phyloP scores from a whole-genome alignment of 2,329 filamentous ascomycete species.

The Byssothecium circinans region DNA sequence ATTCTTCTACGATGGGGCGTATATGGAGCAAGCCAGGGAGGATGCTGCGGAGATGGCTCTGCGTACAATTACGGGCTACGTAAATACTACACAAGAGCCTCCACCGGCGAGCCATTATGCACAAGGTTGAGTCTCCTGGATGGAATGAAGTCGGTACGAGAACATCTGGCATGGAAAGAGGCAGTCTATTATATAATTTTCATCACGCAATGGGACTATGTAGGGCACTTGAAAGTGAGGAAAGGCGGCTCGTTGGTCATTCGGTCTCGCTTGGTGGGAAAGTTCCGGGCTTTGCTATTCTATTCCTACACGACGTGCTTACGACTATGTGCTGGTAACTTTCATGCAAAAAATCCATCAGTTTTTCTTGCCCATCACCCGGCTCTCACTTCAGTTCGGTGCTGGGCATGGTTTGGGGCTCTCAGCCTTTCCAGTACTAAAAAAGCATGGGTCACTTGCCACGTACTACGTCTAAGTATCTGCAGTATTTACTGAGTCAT shows the following conservation, averaged over 20 bases:
- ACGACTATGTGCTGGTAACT: background rate
- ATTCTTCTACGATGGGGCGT: slow-evolving; percentile 43
- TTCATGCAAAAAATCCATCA: too few relatives aligned
- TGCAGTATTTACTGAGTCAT: background rate
- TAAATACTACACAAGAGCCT: slow-evolving; percentile 19
- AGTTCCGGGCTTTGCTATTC: background rate
- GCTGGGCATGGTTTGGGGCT: too few relatives aligned
- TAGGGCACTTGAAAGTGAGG: background rate
- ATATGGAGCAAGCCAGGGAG: slow-evolving; percentile 38
- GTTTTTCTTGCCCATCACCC: too few relatives aligned
- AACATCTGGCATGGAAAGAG: background rate
- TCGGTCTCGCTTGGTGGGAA: background rate
- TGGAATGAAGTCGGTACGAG: slow-evolving; percentile 10
- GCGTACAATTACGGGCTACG: slow-evolving; percentile 23
- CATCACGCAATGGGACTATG: background rate
- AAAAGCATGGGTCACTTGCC: too few relatives aligned
- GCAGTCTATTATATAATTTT: background rate
- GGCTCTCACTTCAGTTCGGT: too few relatives aligned
- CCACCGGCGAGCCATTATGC: slow-evolving; percentile 29
- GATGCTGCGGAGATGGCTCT: slow-evolving; percentile 41
- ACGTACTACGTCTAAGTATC: background rate
- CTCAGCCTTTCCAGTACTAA: too few relatives aligned
- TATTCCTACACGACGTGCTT: background rate
- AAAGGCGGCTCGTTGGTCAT: background rate
- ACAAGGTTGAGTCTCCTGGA: slow-evolving; percentile 5